Percentiles rank a stretch among this genome's conserved stretches.
phyloP scores from a whole-genome alignment of 2,329 filamentous ascomycete genomes.

The Pseudocercospora fuligena region DNA sequence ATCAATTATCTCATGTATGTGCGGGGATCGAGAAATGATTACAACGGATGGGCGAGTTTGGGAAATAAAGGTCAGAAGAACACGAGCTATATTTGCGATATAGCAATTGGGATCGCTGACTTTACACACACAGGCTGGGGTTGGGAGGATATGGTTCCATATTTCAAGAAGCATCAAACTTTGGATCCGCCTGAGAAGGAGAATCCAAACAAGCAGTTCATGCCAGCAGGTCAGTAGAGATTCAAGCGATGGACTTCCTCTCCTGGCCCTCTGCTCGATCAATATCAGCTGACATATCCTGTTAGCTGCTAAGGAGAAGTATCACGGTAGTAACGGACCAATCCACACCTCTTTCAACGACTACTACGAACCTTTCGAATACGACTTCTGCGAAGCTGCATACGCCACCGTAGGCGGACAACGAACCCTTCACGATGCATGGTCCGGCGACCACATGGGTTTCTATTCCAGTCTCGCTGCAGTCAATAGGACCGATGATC shows the following conservation, averaged over 20 bases:
- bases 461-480: constrained; percentile 41
- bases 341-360: constrained; percentile 45
- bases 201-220: constrained; percentile 25
- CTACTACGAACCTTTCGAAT: constrained; percentile 44
- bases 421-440: constrained; percentile 40
- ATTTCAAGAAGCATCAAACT: constrained; percentile 37
- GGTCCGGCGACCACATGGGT: constrained; percentile 41
- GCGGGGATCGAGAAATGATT: constrained; percentile 40
- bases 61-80: constrained; percentile 35
- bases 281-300: background rate
- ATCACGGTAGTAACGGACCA: constrained; percentile 42
- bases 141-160: constrained; percentile 36
- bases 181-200: constrained; percentile 29
- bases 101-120: constrained; percentile 35
- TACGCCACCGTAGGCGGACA: constrained; percentile 40
- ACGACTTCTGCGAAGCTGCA: constrained; percentile 43
- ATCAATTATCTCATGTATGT: constrained; percentile 48
- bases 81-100: constrained; percentile 33
- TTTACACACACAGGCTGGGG: constrained; percentile 37
- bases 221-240: constrained; percentile 15
- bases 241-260: background rate
- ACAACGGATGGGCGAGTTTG: constrained; percentile 43
- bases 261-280: background rate
- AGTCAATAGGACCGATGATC: constrained; percentile 39
- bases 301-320: constrained; percentile 34